Evolutionary conservation across 495 filamentous ascomycete species (phyloP).

Genomic region (Talaromyces stipitatus): DNA sequence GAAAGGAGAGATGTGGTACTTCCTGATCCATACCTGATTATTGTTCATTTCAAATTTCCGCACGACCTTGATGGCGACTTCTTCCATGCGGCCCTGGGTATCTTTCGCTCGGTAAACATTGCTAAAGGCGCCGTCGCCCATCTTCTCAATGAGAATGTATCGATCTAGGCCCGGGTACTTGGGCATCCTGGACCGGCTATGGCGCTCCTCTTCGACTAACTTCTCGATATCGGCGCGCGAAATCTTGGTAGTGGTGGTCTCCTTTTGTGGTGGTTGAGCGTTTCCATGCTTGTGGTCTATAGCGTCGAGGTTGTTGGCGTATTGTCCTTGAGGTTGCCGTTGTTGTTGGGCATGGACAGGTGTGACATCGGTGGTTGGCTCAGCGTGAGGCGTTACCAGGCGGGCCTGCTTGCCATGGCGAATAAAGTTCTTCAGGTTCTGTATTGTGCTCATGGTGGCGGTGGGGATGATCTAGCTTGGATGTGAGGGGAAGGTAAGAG

Average conservation of each 20-base stretch:
- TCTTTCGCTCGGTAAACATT: slow-evolving; percentile 93
- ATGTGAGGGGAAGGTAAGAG: not conserved
- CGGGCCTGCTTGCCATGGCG: slow-evolving; percentile 96
- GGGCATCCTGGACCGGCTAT: slow-evolving; percentile 75
- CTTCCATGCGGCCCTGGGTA: slow-evolving; percentile 53
- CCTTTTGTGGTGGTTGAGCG: slow-evolving; percentile 56
- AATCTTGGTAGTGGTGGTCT: slow-evolving; percentile 33
- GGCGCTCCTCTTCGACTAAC: slow-evolving; percentile 86
- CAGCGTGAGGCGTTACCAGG: slow-evolving; percentile 51
- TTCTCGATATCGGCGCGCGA: slow-evolving; percentile 59
- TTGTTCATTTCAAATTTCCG: slow-evolving; percentile 98
- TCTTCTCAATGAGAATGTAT: slow-evolving; percentile 89
- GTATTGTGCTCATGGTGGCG: slow-evolving; percentile 67
- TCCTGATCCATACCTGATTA: slow-evolving; percentile 65
- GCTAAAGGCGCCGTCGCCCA: slow-evolving; percentile 98
- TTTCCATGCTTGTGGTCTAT: slow-evolving; percentile 42
- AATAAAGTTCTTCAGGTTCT: slow-evolving; percentile 95
- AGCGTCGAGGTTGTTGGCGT: slow-evolving; percentile 51
- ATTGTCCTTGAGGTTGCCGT: slow-evolving; percentile 39
- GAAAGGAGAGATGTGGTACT: slow-evolving; percentile 11
- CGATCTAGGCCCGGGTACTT: slow-evolving; percentile 86
- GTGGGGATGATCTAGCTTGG: not conserved
- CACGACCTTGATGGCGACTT: slow-evolving; percentile 97
- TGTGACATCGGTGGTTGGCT: slow-evolving; percentile 62
- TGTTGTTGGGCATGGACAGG: slow-evolving; percentile 60